Conservation (phyloP, 768 basidiomycete species). For the Kwoniella newhampshirensis region DNA sequence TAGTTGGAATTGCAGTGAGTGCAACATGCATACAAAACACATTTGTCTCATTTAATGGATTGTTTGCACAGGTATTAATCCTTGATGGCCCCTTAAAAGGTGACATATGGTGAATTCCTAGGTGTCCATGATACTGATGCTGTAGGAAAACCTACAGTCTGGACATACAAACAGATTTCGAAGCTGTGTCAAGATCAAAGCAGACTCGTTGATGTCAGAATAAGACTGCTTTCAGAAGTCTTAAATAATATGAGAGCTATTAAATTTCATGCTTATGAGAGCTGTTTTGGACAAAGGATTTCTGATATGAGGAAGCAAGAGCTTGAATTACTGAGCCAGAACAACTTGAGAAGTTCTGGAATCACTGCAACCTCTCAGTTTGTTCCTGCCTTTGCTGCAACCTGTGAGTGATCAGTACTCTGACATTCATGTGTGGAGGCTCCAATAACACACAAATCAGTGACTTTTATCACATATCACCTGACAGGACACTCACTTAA, state of each 20-base stretch:
- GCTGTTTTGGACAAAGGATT: slow-evolving; percentile 41
- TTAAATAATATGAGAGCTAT: slow-evolving; percentile 68
- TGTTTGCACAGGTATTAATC: slow-evolving; percentile 53
- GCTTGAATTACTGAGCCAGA: slow-evolving; percentile 33
- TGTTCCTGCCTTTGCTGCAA: slow-evolving; percentile 60
- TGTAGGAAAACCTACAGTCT: slow-evolving; percentile 6
- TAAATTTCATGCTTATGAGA: slow-evolving; percentile 66
- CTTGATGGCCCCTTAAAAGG: slow-evolving; percentile 65
- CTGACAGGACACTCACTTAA: slow-evolving; percentile 61
- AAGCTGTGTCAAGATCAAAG: slow-evolving; percentile 52
- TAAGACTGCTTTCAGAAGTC: slow-evolving; percentile 67
- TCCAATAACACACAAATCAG: slow-evolving; percentile 9
- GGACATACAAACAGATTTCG: slow-evolving; percentile 36
- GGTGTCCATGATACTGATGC: not conserved
- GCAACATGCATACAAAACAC: no score
- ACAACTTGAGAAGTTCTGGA: slow-evolving; percentile 32
- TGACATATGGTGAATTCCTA: slow-evolving; percentile 51
- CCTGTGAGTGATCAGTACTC: slow-evolving; percentile 39
- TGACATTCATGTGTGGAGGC: not conserved
- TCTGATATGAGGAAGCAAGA: slow-evolving; percentile 38
- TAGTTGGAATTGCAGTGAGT: slow-evolving; percentile 57
- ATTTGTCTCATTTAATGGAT: not conserved
- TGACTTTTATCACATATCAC: slow-evolving; percentile 64
- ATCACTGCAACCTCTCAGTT: slow-evolving; percentile 52
- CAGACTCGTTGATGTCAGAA: slow-evolving; percentile 66